Percentiles rank a stretch among this genome's conserved stretches.
These are phyloP conservation scores for Cercophora samala DNA, from an alignment of 495 filamentous ascomycete species.

Conservation along the genomic window DNA sequence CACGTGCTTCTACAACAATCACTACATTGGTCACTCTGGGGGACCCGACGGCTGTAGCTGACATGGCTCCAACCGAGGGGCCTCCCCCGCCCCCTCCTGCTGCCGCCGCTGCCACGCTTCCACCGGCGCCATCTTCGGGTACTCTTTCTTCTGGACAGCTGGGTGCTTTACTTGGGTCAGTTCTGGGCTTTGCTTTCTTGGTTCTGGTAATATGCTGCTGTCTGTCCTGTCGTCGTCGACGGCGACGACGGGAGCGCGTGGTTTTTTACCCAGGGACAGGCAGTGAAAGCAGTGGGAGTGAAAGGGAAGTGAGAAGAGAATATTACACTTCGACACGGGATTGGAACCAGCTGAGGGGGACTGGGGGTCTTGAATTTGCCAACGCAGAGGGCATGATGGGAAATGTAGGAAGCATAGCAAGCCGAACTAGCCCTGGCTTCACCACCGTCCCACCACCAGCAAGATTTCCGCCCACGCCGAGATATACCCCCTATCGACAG, in stretches of 20 bases:
- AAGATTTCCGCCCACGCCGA: constrained; percentile 18
- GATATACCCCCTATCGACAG: constrained; percentile 14
- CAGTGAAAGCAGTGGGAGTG: background rate
- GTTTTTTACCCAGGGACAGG: background rate
- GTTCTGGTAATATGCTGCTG: constrained; percentile 19
- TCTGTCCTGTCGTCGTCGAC: constrained; percentile 2
- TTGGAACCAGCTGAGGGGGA: background rate
- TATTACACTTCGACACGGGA: background rate
- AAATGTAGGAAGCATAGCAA: background rate
- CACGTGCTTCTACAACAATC: constrained; percentile 23
- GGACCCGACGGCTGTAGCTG: background rate
- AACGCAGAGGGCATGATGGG: background rate
- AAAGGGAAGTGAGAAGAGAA: background rate
- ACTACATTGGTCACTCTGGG: constrained; percentile 23
- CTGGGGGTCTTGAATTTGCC: background rate
- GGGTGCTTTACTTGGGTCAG: constrained; percentile 22
- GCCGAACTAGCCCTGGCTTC: background rate
- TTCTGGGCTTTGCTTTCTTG: constrained; percentile 19
- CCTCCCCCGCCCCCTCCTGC: constrained; percentile 4
- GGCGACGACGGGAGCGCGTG: background rate
- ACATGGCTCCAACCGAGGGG: background rate
- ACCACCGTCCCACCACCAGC: constrained; percentile 18
- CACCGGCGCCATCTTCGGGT: background rate
- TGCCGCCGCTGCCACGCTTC: background rate
- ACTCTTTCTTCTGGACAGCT: constrained; percentile 18